phyloP scores from a whole-genome alignment of 2,329 filamentous ascomycete species.

The Elsinoe perseae region DNA sequence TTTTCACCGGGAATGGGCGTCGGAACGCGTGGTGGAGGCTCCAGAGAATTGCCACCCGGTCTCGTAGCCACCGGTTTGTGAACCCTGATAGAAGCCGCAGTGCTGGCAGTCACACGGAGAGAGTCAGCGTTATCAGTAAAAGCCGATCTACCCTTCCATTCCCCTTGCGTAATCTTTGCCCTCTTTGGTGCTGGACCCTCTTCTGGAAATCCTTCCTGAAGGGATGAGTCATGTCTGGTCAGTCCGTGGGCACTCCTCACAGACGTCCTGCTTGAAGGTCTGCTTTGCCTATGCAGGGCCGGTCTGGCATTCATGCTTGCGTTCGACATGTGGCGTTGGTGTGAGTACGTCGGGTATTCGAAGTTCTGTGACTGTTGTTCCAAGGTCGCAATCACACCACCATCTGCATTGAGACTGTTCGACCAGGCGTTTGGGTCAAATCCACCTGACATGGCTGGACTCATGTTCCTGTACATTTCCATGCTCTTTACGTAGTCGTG shows the following conservation, averaged over 20 bases:
- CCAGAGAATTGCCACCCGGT: constrained; percentile 49
- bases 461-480: constrained; percentile 53
- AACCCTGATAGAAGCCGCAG: constrained; percentile 75
- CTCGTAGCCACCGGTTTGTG: constrained; percentile 62
- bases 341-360: not conserved
- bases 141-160: constrained; percentile 61
- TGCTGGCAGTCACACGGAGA: constrained; percentile 82
- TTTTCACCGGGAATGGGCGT: constrained; percentile 59
- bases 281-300: not conserved
- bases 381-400: constrained; percentile 4
- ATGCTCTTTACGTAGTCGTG: constrained; percentile 54
- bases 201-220: constrained; percentile 24
- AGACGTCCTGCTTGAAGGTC: constrained; percentile 34
- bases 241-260: constrained; percentile 27
- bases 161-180: constrained; percentile 66
- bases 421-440: constrained; percentile 73
- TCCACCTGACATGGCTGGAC: constrained; percentile 49
- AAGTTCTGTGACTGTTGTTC: constrained; percentile 14
- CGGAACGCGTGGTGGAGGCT: constrained; percentile 67
- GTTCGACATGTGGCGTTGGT: constrained; percentile 15
- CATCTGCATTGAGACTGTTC: constrained; percentile 43
- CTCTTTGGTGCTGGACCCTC: constrained; percentile 64
- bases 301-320: constrained; percentile 12
- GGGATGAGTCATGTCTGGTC: constrained; percentile 8
- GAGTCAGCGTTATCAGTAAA: constrained; percentile 64